Percentiles rank a stretch among this genome's conserved stretches.
Conservation (phyloP, 345 rosid species). For the Hibiscus tridactylites region DNA sequence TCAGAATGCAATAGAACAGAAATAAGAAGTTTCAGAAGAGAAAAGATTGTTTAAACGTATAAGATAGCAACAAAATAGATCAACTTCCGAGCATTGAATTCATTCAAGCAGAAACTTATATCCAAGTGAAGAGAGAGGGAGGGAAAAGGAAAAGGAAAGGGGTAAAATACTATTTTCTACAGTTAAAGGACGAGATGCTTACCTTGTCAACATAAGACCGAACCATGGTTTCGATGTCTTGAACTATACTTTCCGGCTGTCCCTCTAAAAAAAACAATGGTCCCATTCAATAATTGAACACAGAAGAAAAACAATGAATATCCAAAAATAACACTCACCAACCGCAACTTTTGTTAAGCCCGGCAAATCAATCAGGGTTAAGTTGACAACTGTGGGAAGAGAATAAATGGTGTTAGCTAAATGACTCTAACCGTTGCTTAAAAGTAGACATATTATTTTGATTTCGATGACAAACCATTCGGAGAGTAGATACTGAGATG, state of each 20-base stretch:
- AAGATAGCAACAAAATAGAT: neutral
- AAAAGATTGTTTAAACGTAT: neutral
- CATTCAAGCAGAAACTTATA: neutral
- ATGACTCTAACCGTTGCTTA: neutral
- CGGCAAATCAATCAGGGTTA: constrained; percentile 67
- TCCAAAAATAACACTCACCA: constrained; percentile 25
- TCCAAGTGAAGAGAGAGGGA: too few relatives aligned
- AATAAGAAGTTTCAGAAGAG: neutral
- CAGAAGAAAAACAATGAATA: neutral
- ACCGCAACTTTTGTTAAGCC: constrained; percentile 64
- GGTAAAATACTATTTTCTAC: neutral
- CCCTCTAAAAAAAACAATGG: constrained; percentile 34
- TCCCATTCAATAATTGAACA: neutral
- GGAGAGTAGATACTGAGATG: constrained; percentile 57
- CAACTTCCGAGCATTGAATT: neutral
- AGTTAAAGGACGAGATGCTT: neutral
- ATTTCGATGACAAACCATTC: constrained; percentile 28
- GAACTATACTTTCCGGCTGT: constrained; percentile 53
- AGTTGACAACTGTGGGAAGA: constrained; percentile 47
- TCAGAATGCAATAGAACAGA: neutral
- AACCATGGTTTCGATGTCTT: constrained; percentile 60
- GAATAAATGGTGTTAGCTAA: neutral
- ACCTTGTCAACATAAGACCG: constrained; percentile 55
- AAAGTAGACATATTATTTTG: neutral
- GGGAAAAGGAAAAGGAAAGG: too few relatives aligned